These are phyloP conservation scores for Aspergillus fumigatiaffinis DNA, from an alignment of 2,329 filamentous ascomycete genomes.

Conservation along the genomic window DNA sequence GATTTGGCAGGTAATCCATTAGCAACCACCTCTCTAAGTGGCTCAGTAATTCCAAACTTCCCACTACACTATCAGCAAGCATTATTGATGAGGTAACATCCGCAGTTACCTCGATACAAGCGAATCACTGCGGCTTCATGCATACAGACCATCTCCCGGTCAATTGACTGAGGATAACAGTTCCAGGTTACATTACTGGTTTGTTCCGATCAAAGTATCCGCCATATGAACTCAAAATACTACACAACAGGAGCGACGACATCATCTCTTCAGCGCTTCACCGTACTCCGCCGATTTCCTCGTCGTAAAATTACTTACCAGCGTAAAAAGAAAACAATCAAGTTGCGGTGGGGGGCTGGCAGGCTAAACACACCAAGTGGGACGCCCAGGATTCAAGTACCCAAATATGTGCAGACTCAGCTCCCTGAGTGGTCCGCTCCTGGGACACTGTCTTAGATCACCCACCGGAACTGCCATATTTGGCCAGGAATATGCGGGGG, in stretches of 20 bases:
- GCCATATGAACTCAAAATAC: neutral
- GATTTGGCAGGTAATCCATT: too few species aligned
- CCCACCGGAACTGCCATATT: conserved; percentile 12
- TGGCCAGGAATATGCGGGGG: conserved; percentile 15
- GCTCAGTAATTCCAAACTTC: too few species aligned
- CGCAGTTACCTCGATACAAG: too few species aligned
- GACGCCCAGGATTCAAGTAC: neutral
- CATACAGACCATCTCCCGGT: neutral
- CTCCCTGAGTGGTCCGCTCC: conserved; percentile 11
- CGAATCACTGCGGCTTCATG: neutral
- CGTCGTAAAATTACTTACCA: neutral
- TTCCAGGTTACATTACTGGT: neutral
- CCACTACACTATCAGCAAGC: too few species aligned
- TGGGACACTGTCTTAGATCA: conserved; percentile 14
- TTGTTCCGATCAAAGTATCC: neutral
- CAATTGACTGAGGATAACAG: neutral
- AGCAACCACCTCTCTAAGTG: too few species aligned
- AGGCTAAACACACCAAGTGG: conserved; percentile 2
- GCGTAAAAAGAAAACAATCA: neutral
- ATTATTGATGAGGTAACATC: neutral
- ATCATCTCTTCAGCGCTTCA: neutral
- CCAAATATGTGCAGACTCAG: conserved; percentile 4
- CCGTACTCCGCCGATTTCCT: neutral
- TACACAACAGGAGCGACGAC: neutral
- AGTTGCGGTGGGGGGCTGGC: conserved; percentile 7